Evolutionary conservation across 164 flowering plant genomes (phyloP).

Genomic region (Brasenia schreberi): DNA sequence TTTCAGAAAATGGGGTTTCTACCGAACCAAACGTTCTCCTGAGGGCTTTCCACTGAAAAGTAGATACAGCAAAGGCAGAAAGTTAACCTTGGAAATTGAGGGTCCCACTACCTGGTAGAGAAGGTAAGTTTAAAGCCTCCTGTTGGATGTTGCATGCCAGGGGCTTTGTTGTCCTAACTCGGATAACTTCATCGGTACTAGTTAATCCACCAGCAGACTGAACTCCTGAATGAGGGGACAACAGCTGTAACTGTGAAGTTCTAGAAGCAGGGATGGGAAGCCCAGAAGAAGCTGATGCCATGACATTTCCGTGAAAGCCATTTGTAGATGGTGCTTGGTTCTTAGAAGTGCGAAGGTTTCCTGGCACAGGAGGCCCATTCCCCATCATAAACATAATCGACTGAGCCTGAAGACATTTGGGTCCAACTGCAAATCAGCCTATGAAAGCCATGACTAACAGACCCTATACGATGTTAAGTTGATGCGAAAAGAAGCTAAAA

Average conservation of each 20-base stretch:
- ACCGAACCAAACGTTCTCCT: no score
- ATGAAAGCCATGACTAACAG: neutral
- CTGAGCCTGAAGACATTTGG: constrained; percentile 42
- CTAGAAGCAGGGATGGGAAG: constrained; percentile 58
- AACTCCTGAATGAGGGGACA: constrained; percentile 20
- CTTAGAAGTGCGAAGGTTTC: constrained; percentile 15
- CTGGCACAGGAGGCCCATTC: constrained; percentile 20
- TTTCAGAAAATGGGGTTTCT: no score
- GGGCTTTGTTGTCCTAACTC: constrained; percentile 20
- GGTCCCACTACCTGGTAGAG: constrained; percentile 22
- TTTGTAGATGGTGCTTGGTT: constrained; percentile 27
- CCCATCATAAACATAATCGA: constrained; percentile 52
- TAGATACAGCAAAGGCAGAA: neutral
- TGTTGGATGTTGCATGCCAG: constrained; percentile 29
- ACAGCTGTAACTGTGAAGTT: constrained; percentile 20
- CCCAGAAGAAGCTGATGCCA: constrained; percentile 28
- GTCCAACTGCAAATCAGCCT: neutral
- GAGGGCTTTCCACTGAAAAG: neutral
- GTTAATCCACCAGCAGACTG: constrained; percentile 44
- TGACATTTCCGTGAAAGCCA: constrained; percentile 24
- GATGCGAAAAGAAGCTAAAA: neutral
- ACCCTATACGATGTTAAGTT: neutral
- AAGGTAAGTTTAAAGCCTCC: constrained; percentile 22
- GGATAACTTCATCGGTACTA: constrained; percentile 34
- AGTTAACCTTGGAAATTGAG: constrained; percentile 49